Conservation (phyloP, 2,329 filamentous ascomycete genomes). For the Sclerotiophoma versabilis region DNA sequence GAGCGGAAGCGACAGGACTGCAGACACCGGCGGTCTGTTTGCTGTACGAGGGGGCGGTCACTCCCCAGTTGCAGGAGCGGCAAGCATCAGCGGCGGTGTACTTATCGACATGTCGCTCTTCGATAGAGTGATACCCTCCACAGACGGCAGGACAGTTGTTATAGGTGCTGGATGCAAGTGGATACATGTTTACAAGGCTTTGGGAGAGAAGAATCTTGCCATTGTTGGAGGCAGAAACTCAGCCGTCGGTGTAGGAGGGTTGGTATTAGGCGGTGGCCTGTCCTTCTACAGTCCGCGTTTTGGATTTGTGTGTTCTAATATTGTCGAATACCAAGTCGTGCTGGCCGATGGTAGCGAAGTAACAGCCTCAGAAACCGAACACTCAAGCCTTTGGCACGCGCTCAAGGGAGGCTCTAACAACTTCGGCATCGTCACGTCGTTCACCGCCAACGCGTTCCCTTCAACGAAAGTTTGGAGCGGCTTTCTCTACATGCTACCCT, state of each 20-base stretch:
- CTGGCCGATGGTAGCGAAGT: constrained; percentile 46
- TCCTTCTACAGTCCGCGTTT: constrained; percentile 43
- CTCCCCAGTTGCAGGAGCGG: constrained; percentile 25
- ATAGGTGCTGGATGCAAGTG: constrained; percentile 32
- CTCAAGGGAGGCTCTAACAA: constrained; percentile 49
- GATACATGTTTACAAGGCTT: constrained; percentile 22
- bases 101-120: constrained; percentile 29
- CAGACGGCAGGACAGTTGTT: background rate
- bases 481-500: constrained; percentile 25
- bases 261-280: constrained; percentile 48
- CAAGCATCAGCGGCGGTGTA: constrained; percentile 30
- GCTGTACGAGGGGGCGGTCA: constrained; percentile 62
- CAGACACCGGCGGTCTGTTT: constrained; percentile 18
- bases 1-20: background rate
- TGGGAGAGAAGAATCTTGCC: constrained; percentile 26
- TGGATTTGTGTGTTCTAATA: constrained; percentile 45
- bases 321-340: constrained; percentile 45
- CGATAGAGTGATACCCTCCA: constrained; percentile 11
- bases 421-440: constrained; percentile 48
- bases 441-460: constrained; percentile 28
- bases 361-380: constrained; percentile 34
- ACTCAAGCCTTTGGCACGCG: constrained; percentile 41
- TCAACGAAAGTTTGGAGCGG: constrained; percentile 46
- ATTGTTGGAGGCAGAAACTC: constrained; percentile 35
- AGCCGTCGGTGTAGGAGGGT: constrained; percentile 38